Percentiles rank a stretch among this genome's conserved stretches.
phyloP scores from a whole-genome alignment of 768 basidiomycete species.

The Trametes elegans region DNA sequence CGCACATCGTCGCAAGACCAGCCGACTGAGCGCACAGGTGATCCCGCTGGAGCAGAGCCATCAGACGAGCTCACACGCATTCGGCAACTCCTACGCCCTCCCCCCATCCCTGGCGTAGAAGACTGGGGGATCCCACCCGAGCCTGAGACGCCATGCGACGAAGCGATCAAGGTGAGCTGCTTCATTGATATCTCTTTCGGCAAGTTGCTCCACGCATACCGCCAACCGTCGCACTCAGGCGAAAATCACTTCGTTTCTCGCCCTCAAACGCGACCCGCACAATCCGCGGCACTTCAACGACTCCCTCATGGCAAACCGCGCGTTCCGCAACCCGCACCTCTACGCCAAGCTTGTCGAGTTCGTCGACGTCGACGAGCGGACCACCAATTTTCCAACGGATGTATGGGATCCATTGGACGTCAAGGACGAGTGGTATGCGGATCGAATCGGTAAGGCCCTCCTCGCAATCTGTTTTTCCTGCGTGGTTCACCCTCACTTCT shows the following conservation, averaged over 20 bases:
- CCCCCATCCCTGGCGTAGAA: conserved; percentile 56
- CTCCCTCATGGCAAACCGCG: conserved; percentile 86
- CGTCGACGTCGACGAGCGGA: conserved; percentile 84
- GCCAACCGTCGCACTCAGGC: conserved; percentile 42
- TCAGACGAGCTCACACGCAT: conserved; percentile 49
- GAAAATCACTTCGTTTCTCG: conserved; percentile 77
- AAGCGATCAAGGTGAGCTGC: conserved; percentile 54
- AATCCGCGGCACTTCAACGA: conserved; percentile 93
- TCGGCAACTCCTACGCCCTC: conserved; percentile 56
- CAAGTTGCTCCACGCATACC: not conserved
- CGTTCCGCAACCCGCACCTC: conserved; percentile 96
- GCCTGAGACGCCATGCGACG: conserved; percentile 53
- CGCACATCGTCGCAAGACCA: conserved; percentile 11
- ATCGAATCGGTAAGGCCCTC: conserved; percentile 64
- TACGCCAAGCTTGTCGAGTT: conserved; percentile 95
- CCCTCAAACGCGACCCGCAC: conserved; percentile 58
- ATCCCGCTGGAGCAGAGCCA: not conserved
- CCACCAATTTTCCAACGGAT: conserved; percentile 73
- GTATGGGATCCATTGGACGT: conserved; percentile 75
- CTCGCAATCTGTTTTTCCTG: not conserved
- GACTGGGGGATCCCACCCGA: conserved; percentile 80
- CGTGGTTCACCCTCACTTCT: not conserved
- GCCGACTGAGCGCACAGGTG: not conserved
- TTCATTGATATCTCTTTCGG: not conserved
- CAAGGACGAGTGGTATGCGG: conserved; percentile 69